These are phyloP conservation scores for Paraleonurus japonicus DNA, from an alignment of 257 asterid genomes.

Conservation along the genomic window DNA sequence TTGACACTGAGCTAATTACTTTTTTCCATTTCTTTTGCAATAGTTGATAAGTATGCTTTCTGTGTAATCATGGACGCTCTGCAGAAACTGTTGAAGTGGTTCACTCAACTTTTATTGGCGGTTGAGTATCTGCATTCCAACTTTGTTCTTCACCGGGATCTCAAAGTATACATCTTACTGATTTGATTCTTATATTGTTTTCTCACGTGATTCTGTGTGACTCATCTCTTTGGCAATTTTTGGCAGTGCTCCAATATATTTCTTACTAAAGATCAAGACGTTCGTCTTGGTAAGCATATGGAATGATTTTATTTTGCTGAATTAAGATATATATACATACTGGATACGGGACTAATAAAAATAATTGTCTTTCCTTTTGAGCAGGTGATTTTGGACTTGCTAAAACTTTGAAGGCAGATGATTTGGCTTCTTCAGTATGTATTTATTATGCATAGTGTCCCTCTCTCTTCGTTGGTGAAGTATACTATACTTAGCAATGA, in stretches of 20 bases:
- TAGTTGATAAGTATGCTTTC: neutral
- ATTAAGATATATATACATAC: constrained; percentile 7
- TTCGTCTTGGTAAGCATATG: constrained; percentile 77
- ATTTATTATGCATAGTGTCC: constrained; percentile 17
- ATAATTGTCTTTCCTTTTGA: constrained; percentile 22
- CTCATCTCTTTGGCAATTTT: constrained; percentile 25
- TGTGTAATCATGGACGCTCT: constrained; percentile 21
- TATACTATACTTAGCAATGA: neutral
- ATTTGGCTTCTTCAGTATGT: constrained; percentile 98
- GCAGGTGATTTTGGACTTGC: constrained; percentile 99
- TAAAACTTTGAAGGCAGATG: constrained; percentile 94
- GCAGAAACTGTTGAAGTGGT: constrained; percentile 96
- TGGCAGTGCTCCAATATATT: constrained; percentile 97
- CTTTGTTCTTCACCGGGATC: constrained; percentile 92
- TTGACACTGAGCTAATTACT: constrained; percentile 5
- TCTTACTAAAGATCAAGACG: constrained; percentile 88
- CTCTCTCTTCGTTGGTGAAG: constrained; percentile 6
- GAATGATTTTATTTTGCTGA: constrained; percentile 9
- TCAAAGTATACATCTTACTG: constrained; percentile 52
- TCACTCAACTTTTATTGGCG: constrained; percentile 84
- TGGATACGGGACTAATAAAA: constrained; percentile 9
- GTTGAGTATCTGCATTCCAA: constrained; percentile 97
- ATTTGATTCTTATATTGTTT: constrained; percentile 16
- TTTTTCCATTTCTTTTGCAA: neutral
- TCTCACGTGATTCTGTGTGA: constrained; percentile 16